Percentiles rank a stretch among this genome's conserved stretches.
Evolutionary conservation across 2,329 filamentous ascomycete genomes (phyloP).

Genomic region (Cercospora sp.): DNA sequence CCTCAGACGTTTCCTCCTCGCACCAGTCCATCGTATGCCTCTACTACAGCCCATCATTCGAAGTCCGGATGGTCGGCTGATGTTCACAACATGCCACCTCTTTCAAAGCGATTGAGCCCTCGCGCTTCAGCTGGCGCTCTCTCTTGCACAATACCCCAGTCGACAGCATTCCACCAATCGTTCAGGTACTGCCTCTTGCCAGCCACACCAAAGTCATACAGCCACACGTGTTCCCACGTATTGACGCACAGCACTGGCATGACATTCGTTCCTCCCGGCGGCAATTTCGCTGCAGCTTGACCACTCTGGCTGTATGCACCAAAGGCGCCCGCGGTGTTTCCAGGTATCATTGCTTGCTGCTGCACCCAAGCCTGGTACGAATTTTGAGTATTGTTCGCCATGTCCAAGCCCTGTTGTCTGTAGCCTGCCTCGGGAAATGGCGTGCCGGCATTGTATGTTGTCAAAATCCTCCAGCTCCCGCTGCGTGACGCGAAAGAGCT

Average conservation of each 20-base stretch:
- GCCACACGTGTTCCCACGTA: conserved; percentile 94
- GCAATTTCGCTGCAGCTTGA: conserved; percentile 43
- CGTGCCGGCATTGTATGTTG: conserved; percentile 88
- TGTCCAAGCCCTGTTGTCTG: conserved; percentile 67
- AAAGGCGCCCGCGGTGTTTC: conserved; percentile 45
- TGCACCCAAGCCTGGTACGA: conserved; percentile 27
- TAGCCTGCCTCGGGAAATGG: conserved; percentile 85
- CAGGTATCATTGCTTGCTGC: conserved; percentile 23
- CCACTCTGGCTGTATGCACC: conserved; percentile 37
- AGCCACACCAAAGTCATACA: conserved; percentile 74
- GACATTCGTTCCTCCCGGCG: conserved; percentile 67
- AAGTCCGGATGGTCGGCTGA: background rate
- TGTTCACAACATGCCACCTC: background rate
- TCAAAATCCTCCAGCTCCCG: conserved; percentile 65
- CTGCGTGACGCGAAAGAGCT: conserved; percentile 44
- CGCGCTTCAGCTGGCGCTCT: conserved; percentile 22
- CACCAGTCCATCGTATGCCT: background rate
- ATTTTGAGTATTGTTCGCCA: conserved; percentile 59
- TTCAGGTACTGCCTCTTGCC: conserved; percentile 77
- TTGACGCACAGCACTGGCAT: conserved; percentile 85
- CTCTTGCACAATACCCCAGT: conserved; percentile 72
- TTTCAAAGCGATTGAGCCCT: conserved; percentile 12
- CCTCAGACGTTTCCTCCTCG: background rate
- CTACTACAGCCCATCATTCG: background rate
- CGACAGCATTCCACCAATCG: conserved; percentile 82